Evolutionary conservation across 495 filamentous ascomycete genomes (phyloP).

Genomic region (Tuber brumale): DNA sequence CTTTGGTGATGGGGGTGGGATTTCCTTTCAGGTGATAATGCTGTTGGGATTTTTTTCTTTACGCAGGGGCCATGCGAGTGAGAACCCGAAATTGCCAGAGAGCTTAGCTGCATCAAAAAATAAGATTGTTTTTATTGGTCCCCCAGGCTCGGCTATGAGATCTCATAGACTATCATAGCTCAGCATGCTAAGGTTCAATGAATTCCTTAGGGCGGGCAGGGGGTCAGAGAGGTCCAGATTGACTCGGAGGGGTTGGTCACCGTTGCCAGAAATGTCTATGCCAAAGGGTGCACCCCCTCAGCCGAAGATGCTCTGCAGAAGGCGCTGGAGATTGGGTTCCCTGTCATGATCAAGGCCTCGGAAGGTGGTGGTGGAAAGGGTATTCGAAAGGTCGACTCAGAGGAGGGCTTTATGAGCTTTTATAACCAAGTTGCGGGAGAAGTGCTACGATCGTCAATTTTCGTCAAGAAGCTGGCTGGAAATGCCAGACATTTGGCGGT

Average conservation of each 20-base stretch:
- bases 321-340: conserved; percentile 88
- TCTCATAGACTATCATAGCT: conserved; percentile 98
- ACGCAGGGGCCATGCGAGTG: conserved; percentile 87
- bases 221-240: conserved; percentile 72
- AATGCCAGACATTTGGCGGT: conserved; percentile 96
- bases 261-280: conserved; percentile 77
- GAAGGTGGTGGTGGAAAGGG: conserved; percentile 99
- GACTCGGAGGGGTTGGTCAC: conserved; percentile 80
- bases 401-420: conserved; percentile 72
- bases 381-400: conserved; percentile 87
- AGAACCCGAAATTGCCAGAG: conserved; percentile 96
- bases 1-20: neutral
- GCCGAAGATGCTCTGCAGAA: conserved; percentile 82
- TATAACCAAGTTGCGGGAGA: conserved; percentile 95
- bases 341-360: conserved; percentile 98
- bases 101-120: conserved; percentile 89
- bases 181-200: conserved; percentile 95
- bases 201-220: conserved; percentile 96
- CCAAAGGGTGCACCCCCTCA: conserved; percentile 77
- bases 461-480: conserved; percentile 98
- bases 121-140: conserved; percentile 98
- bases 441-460: conserved; percentile 98
- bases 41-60: conserved; percentile 15
- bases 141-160: conserved; percentile 95
- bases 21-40: conserved; percentile 12